Conservation (phyloP, 2,329 filamentous ascomycete species). For the Zarea fungicola region DNA sequence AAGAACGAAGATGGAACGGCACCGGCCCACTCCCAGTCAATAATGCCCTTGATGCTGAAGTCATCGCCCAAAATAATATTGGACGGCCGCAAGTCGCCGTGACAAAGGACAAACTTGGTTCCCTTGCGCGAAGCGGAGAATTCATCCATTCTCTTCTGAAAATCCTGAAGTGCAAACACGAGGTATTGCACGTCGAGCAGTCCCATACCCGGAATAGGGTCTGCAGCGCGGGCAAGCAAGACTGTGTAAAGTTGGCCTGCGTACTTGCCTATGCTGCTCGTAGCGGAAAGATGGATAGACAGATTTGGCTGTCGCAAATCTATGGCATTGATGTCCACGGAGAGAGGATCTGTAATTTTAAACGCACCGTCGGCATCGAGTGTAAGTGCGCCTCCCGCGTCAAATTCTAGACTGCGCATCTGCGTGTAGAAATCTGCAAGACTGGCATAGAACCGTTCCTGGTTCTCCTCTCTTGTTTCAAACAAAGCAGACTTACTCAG, state of each 20-base stretch:
- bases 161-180: slow-evolving; percentile 7
- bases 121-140: not conserved
- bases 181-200: not conserved
- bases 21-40: slow-evolving; percentile 13
- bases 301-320: not conserved
- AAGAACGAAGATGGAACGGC: slow-evolving; percentile 3
- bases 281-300: not conserved
- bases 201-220: not conserved
- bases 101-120: slow-evolving; percentile 5
- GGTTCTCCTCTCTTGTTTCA: not conserved
- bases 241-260: not conserved
- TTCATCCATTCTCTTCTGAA: not conserved
- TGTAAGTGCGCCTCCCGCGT: not conserved
- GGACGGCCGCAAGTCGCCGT: slow-evolving; percentile 9
- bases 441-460: not conserved
- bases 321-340: not conserved
- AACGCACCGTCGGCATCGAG: not conserved
- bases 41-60: slow-evolving; percentile 9
- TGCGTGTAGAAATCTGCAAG: slow-evolving; percentile 3
- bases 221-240: not conserved
- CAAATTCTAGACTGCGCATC: slow-evolving; percentile 5
- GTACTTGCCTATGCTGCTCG: not conserved
- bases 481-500: not conserved
- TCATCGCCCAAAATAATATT: slow-evolving; percentile 11
- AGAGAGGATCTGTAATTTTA: not conserved